Evolutionary conservation across 2,329 filamentous ascomycete species (phyloP).

Genomic region (Triangularia verruculosa): DNA sequence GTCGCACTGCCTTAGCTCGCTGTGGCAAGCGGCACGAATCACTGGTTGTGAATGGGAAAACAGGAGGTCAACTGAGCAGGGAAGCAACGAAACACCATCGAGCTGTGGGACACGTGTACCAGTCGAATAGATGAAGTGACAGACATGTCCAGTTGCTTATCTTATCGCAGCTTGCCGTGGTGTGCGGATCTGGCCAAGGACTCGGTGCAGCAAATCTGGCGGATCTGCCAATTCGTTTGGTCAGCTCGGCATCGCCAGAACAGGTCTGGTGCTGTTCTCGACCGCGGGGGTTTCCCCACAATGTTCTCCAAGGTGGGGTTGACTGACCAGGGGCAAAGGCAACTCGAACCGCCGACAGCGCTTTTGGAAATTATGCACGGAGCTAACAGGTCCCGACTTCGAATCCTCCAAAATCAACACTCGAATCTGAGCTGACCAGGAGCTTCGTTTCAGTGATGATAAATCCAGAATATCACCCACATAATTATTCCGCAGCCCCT

Average conservation of each 20-base stretch:
- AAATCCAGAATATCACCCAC: not conserved
- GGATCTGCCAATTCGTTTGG: not conserved
- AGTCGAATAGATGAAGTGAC: conserved; percentile 9
- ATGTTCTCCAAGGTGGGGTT: conserved; percentile 1
- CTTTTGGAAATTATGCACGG: not conserved
- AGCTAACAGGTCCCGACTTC: not conserved
- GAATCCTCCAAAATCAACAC: no score
- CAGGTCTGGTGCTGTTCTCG: not conserved
- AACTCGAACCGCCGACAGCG: not conserved
- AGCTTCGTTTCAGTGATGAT: not conserved
- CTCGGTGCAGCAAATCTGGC: not conserved
- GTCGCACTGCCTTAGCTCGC: conserved; percentile 9
- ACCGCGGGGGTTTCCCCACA: not conserved
- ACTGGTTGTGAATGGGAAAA: not conserved
- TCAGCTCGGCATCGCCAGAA: conserved; percentile 4
- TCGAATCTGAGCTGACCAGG: not conserved
- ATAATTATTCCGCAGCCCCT: not conserved
- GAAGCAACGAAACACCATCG: conserved; percentile 3
- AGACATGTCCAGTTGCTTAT: conserved; percentile 10
- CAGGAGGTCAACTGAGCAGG: conserved; percentile 1
- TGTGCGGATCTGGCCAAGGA: not conserved
- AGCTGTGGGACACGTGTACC: conserved; percentile 15
- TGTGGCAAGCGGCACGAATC: conserved; percentile 8
- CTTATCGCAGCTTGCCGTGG: conserved; percentile 16
- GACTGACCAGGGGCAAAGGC: not conserved